Evolutionary conservation across 345 rosid species (phyloP).

Genomic region (Euphorbia peplus): DNA sequence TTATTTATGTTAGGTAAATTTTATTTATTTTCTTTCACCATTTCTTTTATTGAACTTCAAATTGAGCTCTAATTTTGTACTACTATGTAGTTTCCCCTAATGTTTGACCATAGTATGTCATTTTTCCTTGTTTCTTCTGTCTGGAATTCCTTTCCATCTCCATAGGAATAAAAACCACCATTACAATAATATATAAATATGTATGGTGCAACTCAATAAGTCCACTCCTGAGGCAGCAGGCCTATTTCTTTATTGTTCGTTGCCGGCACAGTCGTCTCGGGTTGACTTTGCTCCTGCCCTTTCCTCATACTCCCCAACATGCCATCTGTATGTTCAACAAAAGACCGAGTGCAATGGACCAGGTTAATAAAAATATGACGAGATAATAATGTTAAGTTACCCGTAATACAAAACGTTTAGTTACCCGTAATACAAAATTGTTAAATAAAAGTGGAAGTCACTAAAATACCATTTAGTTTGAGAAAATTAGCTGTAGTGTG

Average conservation of each 20-base stretch:
- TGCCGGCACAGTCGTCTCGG: slow-evolving; percentile 36
- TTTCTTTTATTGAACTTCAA: not conserved
- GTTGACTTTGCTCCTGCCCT: slow-evolving; percentile 33
- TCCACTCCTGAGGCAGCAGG: slow-evolving; percentile 88
- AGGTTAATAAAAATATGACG: too few species aligned
- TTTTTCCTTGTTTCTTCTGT: slow-evolving; percentile 6
- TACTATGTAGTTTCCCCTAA: slow-evolving; percentile 10
- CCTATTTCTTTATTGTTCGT: slow-evolving; percentile 41
- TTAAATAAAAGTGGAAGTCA: not conserved
- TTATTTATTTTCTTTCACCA: slow-evolving; percentile 10
- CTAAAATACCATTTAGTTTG: slow-evolving; percentile 41
- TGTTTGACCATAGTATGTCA: slow-evolving; percentile 6
- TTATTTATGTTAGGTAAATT: not conserved
- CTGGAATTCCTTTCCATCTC: not conserved
- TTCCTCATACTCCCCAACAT: slow-evolving; percentile 18
- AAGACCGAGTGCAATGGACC: too few species aligned
- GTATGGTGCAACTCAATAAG: slow-evolving; percentile 54
- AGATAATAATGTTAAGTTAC: too few species aligned
- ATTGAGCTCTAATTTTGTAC: slow-evolving; percentile 12
- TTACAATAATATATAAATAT: too few species aligned
- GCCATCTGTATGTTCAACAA: slow-evolving; percentile 37
- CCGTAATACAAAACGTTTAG: too few species aligned
- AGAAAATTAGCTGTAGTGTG: slow-evolving; percentile 31
- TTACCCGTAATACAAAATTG: not conserved
- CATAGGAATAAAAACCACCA: too few species aligned